Evolutionary conservation across 2,329 filamentous ascomycete genomes (phyloP), one percentile per base, ranked within the genome.

Genomic region (Xylaria sp.): DNA sequence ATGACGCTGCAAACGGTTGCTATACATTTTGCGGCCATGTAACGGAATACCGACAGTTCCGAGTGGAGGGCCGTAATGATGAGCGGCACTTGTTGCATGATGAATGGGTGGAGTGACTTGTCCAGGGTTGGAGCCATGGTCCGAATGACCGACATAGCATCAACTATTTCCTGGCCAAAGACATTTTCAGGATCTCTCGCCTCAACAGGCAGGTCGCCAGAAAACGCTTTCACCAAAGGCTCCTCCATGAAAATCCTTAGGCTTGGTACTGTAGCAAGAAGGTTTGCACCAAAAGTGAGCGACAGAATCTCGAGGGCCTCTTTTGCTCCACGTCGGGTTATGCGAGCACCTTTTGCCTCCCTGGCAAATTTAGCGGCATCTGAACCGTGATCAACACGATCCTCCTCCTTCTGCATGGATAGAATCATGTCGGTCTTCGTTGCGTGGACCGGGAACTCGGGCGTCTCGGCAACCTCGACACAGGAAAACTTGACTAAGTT

Each of bases 401-500:
- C 94, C 73, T 99, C 94, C 69, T 99, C 94, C 74, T 99, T 99
- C 64, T 93, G 91, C 72, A 99, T 86, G 0, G 94, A 97, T 16
- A 99, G 76, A 51, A 99, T 94, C 13, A 88, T 88, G 60, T 87
- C 86, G 42, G 88, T 89, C 66, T 95, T 88, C 40, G 79, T 72
- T 1, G 89, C 89, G 66, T 97, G 94, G 22, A 90, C 87, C 4
- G 88, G 85, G 70, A 97, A 97, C 67, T 97, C 94, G 0, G 94
- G 94, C 0, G 95, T 99, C 72, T 99, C 95, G 0, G 94, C 93
- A 1, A 95, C 96, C 70, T 99, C 94, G 66, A 97, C 91, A 68
- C 94, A 99, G 60, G 92, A 96, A 73, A 97, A 99, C 69, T 97
- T 97, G 75, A 96, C 91, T 48, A 99, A 74, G 68, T 99, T 99